Percentiles rank a stretch among this genome's conserved stretches.
These are phyloP conservation scores for Bassia scoparia DNA, from an alignment of 148 eudicot genomes.

Conservation along the genomic window DNA sequence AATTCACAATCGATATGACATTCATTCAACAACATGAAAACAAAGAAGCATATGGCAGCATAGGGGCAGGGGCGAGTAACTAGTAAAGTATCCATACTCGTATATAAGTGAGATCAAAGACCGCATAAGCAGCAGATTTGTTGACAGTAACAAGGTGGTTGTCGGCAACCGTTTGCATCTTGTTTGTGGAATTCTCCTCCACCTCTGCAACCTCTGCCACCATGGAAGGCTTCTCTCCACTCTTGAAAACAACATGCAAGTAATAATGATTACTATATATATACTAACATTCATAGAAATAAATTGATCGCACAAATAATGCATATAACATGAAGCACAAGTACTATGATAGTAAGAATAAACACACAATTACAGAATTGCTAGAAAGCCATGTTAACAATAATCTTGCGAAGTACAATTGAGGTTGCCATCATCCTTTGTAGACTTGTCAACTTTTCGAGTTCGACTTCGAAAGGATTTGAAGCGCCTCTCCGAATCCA, in stretches of 20 bases:
- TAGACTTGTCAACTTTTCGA: conserved; percentile 70
- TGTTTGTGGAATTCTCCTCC: conserved; percentile 66
- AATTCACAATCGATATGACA: not conserved
- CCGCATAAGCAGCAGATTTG: conserved; percentile 72
- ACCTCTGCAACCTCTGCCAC: conserved; percentile 89
- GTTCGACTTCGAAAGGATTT: conserved; percentile 85
- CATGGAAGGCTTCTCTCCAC: conserved; percentile 82
- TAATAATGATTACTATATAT: too few species aligned
- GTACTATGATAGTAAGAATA: not conserved
- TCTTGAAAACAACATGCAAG: conserved; percentile 33
- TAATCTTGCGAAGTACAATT: conserved; percentile 76
- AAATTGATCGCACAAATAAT: not conserved
- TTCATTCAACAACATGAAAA: not conserved
- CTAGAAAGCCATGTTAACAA: conserved; percentile 77
- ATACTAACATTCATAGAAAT: too few species aligned
- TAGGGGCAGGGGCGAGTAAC: not conserved
- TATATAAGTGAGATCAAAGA: conserved; percentile 75
- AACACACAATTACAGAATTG: conserved; percentile 42
- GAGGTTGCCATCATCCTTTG: conserved; percentile 30
- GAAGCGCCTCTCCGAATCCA: conserved; percentile 31
- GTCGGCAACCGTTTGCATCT: conserved; percentile 65
- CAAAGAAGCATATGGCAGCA: not conserved
- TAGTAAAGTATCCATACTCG: conserved; percentile 35
- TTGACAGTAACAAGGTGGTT: conserved; percentile 75
- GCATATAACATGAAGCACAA: not conserved